phyloP scores from a whole-genome alignment of 176 grass and related monocot genomes.

The Urochloa ruziziensis region DNA sequence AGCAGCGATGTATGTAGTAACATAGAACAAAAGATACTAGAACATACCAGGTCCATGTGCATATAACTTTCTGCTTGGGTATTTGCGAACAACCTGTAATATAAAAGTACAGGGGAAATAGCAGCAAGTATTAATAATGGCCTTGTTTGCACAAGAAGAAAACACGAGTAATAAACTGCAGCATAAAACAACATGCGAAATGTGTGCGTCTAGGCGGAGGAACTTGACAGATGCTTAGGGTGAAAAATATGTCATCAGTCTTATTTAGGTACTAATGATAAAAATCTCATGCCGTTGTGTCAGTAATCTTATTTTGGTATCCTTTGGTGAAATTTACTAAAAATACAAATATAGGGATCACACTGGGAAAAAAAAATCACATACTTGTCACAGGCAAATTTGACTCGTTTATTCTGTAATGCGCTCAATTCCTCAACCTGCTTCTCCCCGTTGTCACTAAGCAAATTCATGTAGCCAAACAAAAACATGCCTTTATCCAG shows the following conservation, averaged over 20 bases:
- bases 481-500: slow-evolving; percentile 64
- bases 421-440: slow-evolving; percentile 61
- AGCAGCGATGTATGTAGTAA: neutral
- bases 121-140: slow-evolving; percentile 9
- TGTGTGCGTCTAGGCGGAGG: neutral
- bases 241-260: neutral
- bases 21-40: neutral
- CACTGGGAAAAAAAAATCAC: slow-evolving; percentile 2
- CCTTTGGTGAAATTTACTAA: neutral
- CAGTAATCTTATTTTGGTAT: neutral
- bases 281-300: neutral
- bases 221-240: neutral
- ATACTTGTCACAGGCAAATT: slow-evolving; percentile 78
- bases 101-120: slow-evolving; percentile 25
- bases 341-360: neutral
- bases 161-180: neutral
- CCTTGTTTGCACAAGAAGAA: slow-evolving; percentile 5
- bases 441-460: slow-evolving; percentile 39
- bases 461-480: slow-evolving; percentile 79
- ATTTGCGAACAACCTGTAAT: slow-evolving; percentile 64
- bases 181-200: neutral
- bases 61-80: slow-evolving; percentile 57
- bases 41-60: slow-evolving; percentile 66
- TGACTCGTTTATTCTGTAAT: slow-evolving; percentile 50
- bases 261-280: neutral